phyloP scores from a whole-genome alignment of 208 protist genomes.

The Acanthamoeba quina region DNA sequence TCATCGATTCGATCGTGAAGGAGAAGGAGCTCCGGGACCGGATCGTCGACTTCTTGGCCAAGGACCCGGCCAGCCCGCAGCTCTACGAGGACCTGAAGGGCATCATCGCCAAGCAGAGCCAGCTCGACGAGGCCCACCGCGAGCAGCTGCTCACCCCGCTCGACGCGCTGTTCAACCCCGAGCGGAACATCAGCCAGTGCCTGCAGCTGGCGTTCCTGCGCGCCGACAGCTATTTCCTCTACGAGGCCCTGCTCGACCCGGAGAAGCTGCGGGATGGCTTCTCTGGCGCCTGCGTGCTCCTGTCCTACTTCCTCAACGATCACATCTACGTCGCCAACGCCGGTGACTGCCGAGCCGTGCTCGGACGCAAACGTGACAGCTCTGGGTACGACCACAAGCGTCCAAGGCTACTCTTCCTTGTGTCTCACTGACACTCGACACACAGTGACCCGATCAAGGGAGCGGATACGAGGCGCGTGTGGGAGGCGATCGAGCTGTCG shows the following conservation, averaged over 20 bases:
- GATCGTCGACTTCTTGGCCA: not conserved
- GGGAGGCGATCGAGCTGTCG: slow-evolving; percentile 8
- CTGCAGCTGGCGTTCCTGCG: slow-evolving; percentile 22
- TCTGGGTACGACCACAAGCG: not conserved
- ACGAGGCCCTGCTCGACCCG: slow-evolving; percentile 28
- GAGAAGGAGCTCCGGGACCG: not conserved
- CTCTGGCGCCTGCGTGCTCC: not conserved
- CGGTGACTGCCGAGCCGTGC: slow-evolving; percentile 3
- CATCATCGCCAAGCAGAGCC: not conserved
- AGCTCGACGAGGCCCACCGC: not conserved
- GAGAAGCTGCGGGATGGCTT: slow-evolving; percentile 24
- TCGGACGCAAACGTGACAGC: not conserved
- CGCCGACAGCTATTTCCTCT: slow-evolving; percentile 26
- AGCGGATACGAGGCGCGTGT: not conserved
- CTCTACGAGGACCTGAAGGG: not conserved
- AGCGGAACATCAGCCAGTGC: slow-evolving; percentile 7
- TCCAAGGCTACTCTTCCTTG: not conserved
- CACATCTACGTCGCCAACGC: slow-evolving; percentile 34
- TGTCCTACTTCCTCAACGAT: slow-evolving; percentile 33
- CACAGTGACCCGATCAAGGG: slow-evolving; percentile 1
- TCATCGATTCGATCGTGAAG: slow-evolving; percentile 11
- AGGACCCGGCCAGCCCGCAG: slow-evolving; percentile 1
- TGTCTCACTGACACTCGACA: too few species aligned
- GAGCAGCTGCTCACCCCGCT: slow-evolving; percentile 9
- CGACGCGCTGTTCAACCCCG: slow-evolving; percentile 18